A percentile compares a stretch with the other conserved stretches of the same genome.
Conservation (phyloP, 73 alveolate genomes). For the Paraurostyla sp. region DNA sequence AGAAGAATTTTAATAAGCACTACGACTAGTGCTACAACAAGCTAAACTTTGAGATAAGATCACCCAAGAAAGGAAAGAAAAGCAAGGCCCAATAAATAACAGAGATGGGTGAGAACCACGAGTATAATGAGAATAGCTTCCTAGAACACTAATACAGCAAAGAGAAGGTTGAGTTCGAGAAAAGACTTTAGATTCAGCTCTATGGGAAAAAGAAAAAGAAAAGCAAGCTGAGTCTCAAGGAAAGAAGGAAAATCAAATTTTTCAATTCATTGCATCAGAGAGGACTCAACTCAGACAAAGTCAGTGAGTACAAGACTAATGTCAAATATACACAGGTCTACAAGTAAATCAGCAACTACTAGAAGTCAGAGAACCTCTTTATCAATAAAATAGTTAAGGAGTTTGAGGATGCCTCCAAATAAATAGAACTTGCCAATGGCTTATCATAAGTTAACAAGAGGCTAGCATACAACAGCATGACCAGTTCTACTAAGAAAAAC, state of each 20-base stretch:
- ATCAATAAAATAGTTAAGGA: not conserved
- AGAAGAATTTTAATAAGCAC: conserved; percentile 24
- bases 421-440: conserved; percentile 17
- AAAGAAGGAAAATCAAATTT: conserved; percentile 14
- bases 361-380: conserved; percentile 14
- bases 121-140: conserved; percentile 21
- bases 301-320: conserved; percentile 34
- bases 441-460: not conserved
- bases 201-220: conserved; percentile 46
- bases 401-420: not conserved
- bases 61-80: not conserved
- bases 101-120: not conserved
- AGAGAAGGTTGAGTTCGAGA: conserved; percentile 28
- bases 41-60: conserved; percentile 25
- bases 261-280: conserved; percentile 23
- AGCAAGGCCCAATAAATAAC: not conserved
- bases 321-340: conserved; percentile 40
- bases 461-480: not conserved
- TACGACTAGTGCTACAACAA: conserved; percentile 17
- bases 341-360: conserved; percentile 12
- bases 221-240: conserved; percentile 13
- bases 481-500: too few species aligned
- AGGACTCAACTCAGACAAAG: conserved; percentile 14
- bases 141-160: conserved; percentile 8
- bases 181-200: not conserved